Evolutionary conservation across 208 protist genomes (phyloP).

Genomic region (Leptomonas pyrrhocoris): DNA sequence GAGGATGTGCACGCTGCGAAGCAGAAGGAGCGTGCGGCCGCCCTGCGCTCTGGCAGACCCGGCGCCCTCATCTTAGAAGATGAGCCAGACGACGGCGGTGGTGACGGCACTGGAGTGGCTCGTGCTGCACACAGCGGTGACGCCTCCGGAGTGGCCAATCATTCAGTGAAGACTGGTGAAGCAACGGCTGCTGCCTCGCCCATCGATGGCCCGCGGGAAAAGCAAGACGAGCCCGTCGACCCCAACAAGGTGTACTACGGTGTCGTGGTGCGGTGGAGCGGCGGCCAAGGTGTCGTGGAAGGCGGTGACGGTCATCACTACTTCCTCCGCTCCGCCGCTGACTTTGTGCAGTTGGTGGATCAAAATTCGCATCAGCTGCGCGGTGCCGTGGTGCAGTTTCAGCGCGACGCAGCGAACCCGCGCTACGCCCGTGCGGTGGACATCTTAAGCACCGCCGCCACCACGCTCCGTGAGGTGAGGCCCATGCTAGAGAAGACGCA

Average conservation of each 20-base stretch:
- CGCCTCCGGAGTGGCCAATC: too few species aligned
- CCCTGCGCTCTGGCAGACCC: slow-evolving; percentile 26
- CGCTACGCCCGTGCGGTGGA: slow-evolving; percentile 64
- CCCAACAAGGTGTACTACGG: slow-evolving; percentile 64
- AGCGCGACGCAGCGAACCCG: slow-evolving; percentile 38
- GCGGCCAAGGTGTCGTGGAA: slow-evolving; percentile 84
- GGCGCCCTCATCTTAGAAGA: slow-evolving; percentile 31
- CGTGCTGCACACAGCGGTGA: too few species aligned
- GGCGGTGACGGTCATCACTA: slow-evolving; percentile 67
- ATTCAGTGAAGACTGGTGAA: not conserved
- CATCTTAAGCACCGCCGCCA: slow-evolving; percentile 67
- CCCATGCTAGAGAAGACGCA: slow-evolving; percentile 45
- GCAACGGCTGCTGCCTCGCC: too few species aligned
- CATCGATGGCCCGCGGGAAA: too few species aligned
- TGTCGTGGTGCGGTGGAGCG: slow-evolving; percentile 90
- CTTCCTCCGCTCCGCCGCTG: slow-evolving; percentile 74
- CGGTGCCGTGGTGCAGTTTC: slow-evolving; percentile 85
- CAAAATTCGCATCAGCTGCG: slow-evolving; percentile 56
- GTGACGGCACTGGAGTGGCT: too few species aligned
- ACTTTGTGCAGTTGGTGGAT: slow-evolving; percentile 83
- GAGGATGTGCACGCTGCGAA: slow-evolving; percentile 52
- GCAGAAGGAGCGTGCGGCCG: slow-evolving; percentile 33
- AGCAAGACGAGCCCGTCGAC: slow-evolving; percentile 21
- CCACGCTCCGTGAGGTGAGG: slow-evolving; percentile 42
- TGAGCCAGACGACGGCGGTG: not conserved